phyloP scores from a whole-genome alignment of 148 eudicot genomes.

The Persicaria tinctoria region DNA sequence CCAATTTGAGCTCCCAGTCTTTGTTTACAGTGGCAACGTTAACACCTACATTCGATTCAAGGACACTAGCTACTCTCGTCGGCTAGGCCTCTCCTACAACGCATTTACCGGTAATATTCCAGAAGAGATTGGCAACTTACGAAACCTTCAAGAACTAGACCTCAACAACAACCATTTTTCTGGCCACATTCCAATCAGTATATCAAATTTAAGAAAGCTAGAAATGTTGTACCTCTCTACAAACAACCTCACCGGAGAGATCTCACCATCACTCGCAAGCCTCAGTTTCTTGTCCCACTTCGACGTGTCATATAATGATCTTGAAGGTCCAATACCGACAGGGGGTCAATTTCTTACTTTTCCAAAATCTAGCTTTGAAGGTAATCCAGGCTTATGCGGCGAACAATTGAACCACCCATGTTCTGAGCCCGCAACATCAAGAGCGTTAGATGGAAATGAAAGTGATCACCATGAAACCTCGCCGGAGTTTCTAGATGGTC shows the following conservation, averaged over 20 bases:
- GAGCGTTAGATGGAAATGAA: not conserved
- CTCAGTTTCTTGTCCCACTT: too few relatives aligned
- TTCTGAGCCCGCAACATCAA: not conserved
- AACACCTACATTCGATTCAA: too few relatives aligned
- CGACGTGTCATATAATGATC: too few relatives aligned
- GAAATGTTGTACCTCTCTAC: conserved; percentile 55
- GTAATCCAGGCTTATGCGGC: conserved; percentile 33
- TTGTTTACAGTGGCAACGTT: too few relatives aligned
- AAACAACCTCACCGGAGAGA: conserved; percentile 21
- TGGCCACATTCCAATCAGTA: conserved; percentile 56
- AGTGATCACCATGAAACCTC: not conserved
- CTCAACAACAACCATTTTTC: conserved; percentile 56
- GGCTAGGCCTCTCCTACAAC: too few relatives aligned
- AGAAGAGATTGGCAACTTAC: not conserved
- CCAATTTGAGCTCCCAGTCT: too few relatives aligned
- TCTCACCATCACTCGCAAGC: too few relatives aligned
- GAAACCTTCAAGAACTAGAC: conserved; percentile 34
- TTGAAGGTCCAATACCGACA: conserved; percentile 39
- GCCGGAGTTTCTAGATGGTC: not conserved
- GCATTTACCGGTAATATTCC: not conserved
- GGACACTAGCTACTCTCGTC: too few relatives aligned
- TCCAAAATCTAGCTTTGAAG: conserved; percentile 15
- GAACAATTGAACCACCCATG: conserved; percentile 2
- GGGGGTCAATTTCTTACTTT: conserved; percentile 56
- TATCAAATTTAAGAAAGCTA: conserved; percentile 59